Conservation (phyloP, 768 basidiomycete genomes). For the Amanita jacksonii region DNA sequence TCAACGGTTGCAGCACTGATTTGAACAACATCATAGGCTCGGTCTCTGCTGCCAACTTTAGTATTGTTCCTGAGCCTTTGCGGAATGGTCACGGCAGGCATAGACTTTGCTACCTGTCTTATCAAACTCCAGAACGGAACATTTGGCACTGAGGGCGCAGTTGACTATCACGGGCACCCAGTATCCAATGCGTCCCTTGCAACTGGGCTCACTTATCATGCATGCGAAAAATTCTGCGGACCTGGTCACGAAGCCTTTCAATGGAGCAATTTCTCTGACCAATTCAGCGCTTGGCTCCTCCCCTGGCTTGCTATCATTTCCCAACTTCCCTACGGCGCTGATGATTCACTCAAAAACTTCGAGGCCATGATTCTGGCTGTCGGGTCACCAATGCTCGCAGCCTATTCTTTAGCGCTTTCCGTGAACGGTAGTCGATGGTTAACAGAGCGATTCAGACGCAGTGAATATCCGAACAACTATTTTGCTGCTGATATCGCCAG, state of each 20-base stretch:
- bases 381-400: slow-evolving; percentile 31
- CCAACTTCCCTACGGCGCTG: slow-evolving; percentile 32
- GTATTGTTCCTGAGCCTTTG: too few species aligned
- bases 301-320: slow-evolving; percentile 33
- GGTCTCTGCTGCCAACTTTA: too few species aligned
- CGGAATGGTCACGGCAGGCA: too few species aligned
- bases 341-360: slow-evolving; percentile 22
- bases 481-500: too few species aligned
- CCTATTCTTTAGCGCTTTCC: slow-evolving; percentile 25
- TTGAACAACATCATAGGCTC: too few species aligned
- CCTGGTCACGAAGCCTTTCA: slow-evolving; percentile 12
- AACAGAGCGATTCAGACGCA: too few species aligned
- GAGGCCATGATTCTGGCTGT: slow-evolving; percentile 27
- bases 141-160: too few species aligned
- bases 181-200: not conserved
- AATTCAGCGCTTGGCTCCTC: slow-evolving; percentile 31
- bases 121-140: too few species aligned
- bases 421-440: slow-evolving; percentile 27
- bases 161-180: not conserved
- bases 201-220: slow-evolving; percentile 10
- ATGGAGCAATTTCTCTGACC: slow-evolving; percentile 22
- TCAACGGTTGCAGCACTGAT: too few species aligned
- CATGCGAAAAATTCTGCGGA: slow-evolving; percentile 18
- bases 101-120: too few species aligned
- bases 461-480: too few species aligned